Base-by-base conservation (phyloP, 2,329 filamentous ascomycete species). In the Ilyonectria robusta region DNA sequence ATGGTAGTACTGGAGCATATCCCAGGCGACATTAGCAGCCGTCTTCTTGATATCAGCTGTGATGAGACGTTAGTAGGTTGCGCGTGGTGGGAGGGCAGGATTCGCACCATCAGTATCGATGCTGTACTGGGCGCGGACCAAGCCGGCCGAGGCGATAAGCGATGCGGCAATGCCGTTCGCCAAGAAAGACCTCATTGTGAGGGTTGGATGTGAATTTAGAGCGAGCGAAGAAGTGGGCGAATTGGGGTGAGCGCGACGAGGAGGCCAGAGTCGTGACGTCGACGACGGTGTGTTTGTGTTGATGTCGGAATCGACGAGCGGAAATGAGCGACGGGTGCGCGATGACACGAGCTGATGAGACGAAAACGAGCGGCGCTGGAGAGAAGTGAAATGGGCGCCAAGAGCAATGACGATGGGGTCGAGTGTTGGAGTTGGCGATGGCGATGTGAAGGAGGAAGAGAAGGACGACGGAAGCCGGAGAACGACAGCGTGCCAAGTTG, bases 1-100 rank as follows among this genome's bases (percentile, higher is more conserved):
- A 11, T 83, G 75, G 70, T 86, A 86, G 72, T 84, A 85, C 59
- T 80, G 78, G 62, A 86, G 72, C 70, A 86, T 70, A 62, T 86
- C 84, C 76, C 80, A 83, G 4, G 83, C 84, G 33, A 84, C 69
- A 23, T 76, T 76, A 21, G 77, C 75, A 42, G 83, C 81, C 2
- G 81, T 79, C 50, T 79, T 71, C 58, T 81, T 82, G 64, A 85
- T 84, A 48, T 72, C 75, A 50, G 73, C 82, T 83, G 46, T 5
- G 15, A n/a, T 33, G 19, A 54, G 37, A 57, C 26, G 61, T 76
- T 51, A 76, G 70, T 66, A 19, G 29, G 42, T 35, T 51, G n/a
- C 40, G 37, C 23, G 7, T 21, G 35, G 8, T 19, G 11, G 50
- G 62, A 29, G n/a, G 40, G 47, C 26, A 31, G 44, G 33, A 23